Evolutionary conservation across 1,139 yeast genomes (phyloP), one percentile per base, ranked within the genome.

Genomic region (Tardiomyces digboiensis): DNA sequence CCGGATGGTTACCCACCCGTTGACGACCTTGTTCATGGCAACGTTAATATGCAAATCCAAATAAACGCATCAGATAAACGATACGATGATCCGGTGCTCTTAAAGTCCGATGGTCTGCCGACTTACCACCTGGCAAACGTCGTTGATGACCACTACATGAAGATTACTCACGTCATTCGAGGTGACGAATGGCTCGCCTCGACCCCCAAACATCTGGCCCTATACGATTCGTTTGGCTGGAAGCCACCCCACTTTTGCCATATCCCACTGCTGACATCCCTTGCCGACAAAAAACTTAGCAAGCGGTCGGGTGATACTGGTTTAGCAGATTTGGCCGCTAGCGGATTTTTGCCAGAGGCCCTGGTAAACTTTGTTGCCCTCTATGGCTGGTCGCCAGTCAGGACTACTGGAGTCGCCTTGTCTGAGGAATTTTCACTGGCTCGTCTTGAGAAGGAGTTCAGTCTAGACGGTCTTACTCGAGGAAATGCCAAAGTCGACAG

Each of bases 161-260:
- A 76, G 41, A 84, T 91, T 38, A 85, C 97, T 0, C 97, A 93
- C 62, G 98, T 91, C 8, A 79, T 91, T 10, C 72, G 99, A 51
- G 99, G 99, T 33, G 98, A 91, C 59, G 97, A 91, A 62, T 93
- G 99, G 99, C 68, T 91, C 8, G 82, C 95, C 1, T 85, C 97
- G 0, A 91, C 98, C 0, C 96, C 97, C 2, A 91, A 89, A 53
- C 99, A 91, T 58, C 72, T 87, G 40, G 93, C 96, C 0, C 64
- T 91, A 46, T 93, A 91, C 58, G 56, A 73, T 19, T 95, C 97
- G 0, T 82, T 91, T 60, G 91, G 88, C 0, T 89, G 97, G 97
- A 53, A 59, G 0, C 78, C 85, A 1, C 98, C 99, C 0, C 57
- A 71, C 23, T 93, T 78, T 59, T 73, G 83, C n/a, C 99, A 91